Base-by-base conservation (phyloP, 2,329 filamentous ascomycete species). In the Boeremia lycopersici region DNA sequence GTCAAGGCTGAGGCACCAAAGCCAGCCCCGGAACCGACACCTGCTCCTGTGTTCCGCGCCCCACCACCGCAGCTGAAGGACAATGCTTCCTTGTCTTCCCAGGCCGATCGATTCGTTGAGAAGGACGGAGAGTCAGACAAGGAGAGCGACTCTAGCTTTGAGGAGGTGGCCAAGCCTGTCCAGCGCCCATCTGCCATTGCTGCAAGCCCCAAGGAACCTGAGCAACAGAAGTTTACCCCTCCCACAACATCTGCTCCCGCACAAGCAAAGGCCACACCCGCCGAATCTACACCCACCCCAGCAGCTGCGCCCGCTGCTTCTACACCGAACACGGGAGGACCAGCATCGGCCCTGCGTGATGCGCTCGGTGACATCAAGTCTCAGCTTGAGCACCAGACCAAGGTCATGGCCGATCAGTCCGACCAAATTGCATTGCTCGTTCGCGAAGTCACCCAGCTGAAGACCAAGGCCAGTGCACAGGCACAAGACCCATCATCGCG, bases 101-200 rank as follows among this genome's bases (percentile, higher is more conserved):
- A 95, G 82, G 93, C 92, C 9, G 87, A 85, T 74, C 96, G 90
- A 76, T 97, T 90, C 76, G 89, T 91, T 65, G 92, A 96, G 72
- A 81, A 89, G 25, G 85, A 87, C 6, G 84, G 84, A n/a, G 83
- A 85, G 0, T 77, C 78, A 2, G 79, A 80, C 2, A 81, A 85
- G 15, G 86, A 87, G 41, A 88, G 90, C 53, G 82, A 84, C 26
- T 93, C 90, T 1, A 91, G 88, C 77, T 97, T 97, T 63, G 93
- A 97, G 71, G 91, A 96, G 71, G 83, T 95, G 29, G 76, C 88
- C 29, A 91, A 91, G 71, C 90, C 91, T 17, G 78, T 84, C 10
- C 88, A 90, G 64, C 87, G 89, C 41, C 78, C 78, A 19, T 62
- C 71, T 3, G 66, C 65, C 29, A 70, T 73, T 8, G 65, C 72